Percentiles rank a stretch among this genome's conserved stretches.
Evolutionary conservation across 73 alveolate genomes (phyloP).

Genomic region (Symbiodinium natans): DNA sequence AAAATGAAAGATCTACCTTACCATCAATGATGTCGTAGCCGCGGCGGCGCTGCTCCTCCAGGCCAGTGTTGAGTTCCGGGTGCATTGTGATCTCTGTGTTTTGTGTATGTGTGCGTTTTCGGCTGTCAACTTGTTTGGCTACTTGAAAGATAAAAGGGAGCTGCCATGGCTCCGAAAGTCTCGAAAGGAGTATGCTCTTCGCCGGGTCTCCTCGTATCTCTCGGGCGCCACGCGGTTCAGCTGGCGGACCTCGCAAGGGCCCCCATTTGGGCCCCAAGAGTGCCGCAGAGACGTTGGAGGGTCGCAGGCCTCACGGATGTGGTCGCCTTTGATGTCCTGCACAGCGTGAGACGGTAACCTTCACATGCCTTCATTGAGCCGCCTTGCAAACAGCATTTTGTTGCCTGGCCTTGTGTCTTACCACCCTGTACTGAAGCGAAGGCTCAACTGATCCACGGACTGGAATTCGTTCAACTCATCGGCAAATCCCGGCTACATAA

Average conservation of each 20-base stretch:
- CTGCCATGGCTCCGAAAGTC: neutral
- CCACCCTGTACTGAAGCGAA: too few relatives aligned
- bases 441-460: too few relatives aligned
- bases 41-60: slow-evolving; percentile 43
- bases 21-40: slow-evolving; percentile 93
- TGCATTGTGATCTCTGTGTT: neutral
- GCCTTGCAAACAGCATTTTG: too few relatives aligned
- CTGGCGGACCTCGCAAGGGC: slow-evolving; percentile 17
- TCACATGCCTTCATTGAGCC: too few relatives aligned
- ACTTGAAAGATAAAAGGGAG: neutral
- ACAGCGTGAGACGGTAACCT: too few relatives aligned
- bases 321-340: slow-evolving; percentile 86
- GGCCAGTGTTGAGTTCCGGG: neutral
- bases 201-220: slow-evolving; percentile 2
- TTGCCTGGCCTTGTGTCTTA: too few relatives aligned
- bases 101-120: neutral
- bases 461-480: too few relatives aligned
- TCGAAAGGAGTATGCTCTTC: neutral
- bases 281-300: too few relatives aligned
- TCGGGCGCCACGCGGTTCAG: slow-evolving; percentile 88
- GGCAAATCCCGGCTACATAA: too few relatives aligned
- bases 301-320: slow-evolving; percentile 36
- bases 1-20: too few relatives aligned
- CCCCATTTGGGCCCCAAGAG: too few relatives aligned
- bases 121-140: neutral